phyloP scores from a whole-genome alignment of 169 alveolate genomes.

The Plasmodium ovale region DNA sequence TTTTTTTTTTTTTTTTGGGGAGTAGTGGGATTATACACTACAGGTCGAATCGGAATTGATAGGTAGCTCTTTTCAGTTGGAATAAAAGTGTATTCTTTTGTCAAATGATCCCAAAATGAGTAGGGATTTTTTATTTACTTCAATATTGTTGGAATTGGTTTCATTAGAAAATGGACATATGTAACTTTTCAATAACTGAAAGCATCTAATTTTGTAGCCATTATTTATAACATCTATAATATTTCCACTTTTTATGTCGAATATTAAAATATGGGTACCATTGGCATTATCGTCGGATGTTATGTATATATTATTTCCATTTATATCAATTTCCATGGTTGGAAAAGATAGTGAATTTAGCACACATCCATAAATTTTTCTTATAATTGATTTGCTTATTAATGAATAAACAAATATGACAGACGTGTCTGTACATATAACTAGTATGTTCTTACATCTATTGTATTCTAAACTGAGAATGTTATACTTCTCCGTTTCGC shows the following conservation, averaged over 20 bases:
- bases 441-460: slow-evolving; percentile 51
- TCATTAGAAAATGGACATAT: slow-evolving; percentile 56
- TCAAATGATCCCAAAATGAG: slow-evolving; percentile 73
- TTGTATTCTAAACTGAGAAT: slow-evolving; percentile 50
- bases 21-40: too few relatives aligned
- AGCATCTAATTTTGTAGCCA: slow-evolving; percentile 70
- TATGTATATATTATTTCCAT: slow-evolving; percentile 61
- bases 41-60: not conserved
- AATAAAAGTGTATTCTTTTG: slow-evolving; percentile 58
- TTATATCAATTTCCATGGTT: slow-evolving; percentile 44
- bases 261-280: slow-evolving; percentile 64
- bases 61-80: slow-evolving; percentile 20
- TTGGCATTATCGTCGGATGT: slow-evolving; percentile 62
- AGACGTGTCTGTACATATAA: slow-evolving; percentile 71
- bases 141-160: slow-evolving; percentile 32
- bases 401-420: slow-evolving; percentile 67
- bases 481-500: slow-evolving; percentile 41
- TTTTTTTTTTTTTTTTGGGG: too few relatives aligned
- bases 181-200: slow-evolving; percentile 42
- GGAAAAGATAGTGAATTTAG: slow-evolving; percentile 72
- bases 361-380: slow-evolving; percentile 71
- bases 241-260: slow-evolving; percentile 75
- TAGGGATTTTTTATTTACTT: slow-evolving; percentile 47
- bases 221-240: slow-evolving; percentile 57
- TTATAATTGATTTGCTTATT: slow-evolving; percentile 22